phyloP scores from a whole-genome alignment of 2,329 filamentous ascomycete species.

The Diaporthe citri region DNA sequence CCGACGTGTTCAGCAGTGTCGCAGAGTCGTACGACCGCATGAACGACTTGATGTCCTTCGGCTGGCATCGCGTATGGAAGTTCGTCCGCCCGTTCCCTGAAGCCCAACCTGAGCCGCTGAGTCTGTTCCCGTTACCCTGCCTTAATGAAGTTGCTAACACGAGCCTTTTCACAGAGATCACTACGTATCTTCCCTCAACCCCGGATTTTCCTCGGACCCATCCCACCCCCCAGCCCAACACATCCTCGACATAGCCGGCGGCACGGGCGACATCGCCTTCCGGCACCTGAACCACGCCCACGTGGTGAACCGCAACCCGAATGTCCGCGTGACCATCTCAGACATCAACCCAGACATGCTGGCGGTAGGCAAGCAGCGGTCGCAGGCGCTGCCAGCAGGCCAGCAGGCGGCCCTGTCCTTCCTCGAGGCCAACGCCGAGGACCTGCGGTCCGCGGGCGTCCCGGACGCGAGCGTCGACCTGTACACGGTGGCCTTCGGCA shows the following conservation, averaged over 20 bases:
- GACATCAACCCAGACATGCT: slow-evolving; percentile 59
- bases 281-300: slow-evolving; percentile 92
- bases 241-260: slow-evolving; percentile 96
- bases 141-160: slow-evolving; percentile 30
- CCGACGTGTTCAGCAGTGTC: slow-evolving; percentile 93
- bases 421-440: slow-evolving; percentile 91
- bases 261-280: slow-evolving; percentile 98
- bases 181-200: slow-evolving; percentile 92
- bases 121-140: background rate
- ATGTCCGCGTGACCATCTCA: slow-evolving; percentile 58
- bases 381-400: slow-evolving; percentile 49
- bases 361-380: slow-evolving; percentile 62
- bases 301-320: slow-evolving; percentile 77
- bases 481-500: slow-evolving; percentile 98
- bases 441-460: slow-evolving; percentile 70
- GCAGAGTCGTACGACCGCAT: slow-evolving; percentile 96
- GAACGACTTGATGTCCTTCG: slow-evolving; percentile 99
- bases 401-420: slow-evolving; percentile 70
- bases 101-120: background rate
- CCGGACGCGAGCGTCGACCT: slow-evolving; percentile 83
- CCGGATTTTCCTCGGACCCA: slow-evolving; percentile 69
- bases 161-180: slow-evolving; percentile 71
- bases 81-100: slow-evolving; percentile 49
- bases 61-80: slow-evolving; percentile 97
- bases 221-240: slow-evolving; percentile 66